Evolutionary conservation across 192 early-diverging fungal genomes (phyloP), one percentile per base, ranked within the genome.

Genomic region (Mortierella antarctica): DNA sequence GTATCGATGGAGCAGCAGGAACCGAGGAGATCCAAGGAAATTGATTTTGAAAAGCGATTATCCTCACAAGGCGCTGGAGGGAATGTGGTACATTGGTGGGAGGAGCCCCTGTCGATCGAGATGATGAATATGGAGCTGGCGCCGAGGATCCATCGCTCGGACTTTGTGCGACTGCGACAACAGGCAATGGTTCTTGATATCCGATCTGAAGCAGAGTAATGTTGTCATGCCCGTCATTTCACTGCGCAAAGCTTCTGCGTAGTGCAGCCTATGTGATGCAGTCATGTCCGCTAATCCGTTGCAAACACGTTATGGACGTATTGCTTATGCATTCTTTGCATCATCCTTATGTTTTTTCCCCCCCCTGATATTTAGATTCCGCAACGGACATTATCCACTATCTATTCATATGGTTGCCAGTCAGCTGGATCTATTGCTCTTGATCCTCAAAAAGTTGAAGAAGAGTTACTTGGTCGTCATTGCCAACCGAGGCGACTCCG

Each of bases 181-280:
- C 74, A 85, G 62, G 84, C 83, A 13, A 67, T 91, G 49, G 83
- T 89, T 20, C 74, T 92, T 60, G 91, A 92, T 75, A 87, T 88
- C 48, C 85, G 91, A 48, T 57, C 73, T 8, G 87, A 89, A 51
- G 49, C 80, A 73, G 87, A 85, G 88, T 90, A 81, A 70, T 84
- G 40, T 31, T 44, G 11, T 57, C 11, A 23, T 44, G 17, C 57
- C 62, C 17, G 21, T 10, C 7, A 6, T 15, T 31, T 14, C 13
- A 31, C 31, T 31, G 31, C 3, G 31, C 31, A 8, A 15, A 47
- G 23, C 44, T n/a, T n/a, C 14, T 18, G 31, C 11, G 40, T 45
- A 40, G 44, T 21, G n/a, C 14, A 3, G 21, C 53, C 71, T 17
- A 53, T 44, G 51, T 52, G n/a, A 5, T 20, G 48, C 39, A 41